Evolutionary conservation across 495 filamentous ascomycete genomes (phyloP), one percentile per base, ranked within the genome.

Genomic region (Pseudomonodictys pantanalensis): DNA sequence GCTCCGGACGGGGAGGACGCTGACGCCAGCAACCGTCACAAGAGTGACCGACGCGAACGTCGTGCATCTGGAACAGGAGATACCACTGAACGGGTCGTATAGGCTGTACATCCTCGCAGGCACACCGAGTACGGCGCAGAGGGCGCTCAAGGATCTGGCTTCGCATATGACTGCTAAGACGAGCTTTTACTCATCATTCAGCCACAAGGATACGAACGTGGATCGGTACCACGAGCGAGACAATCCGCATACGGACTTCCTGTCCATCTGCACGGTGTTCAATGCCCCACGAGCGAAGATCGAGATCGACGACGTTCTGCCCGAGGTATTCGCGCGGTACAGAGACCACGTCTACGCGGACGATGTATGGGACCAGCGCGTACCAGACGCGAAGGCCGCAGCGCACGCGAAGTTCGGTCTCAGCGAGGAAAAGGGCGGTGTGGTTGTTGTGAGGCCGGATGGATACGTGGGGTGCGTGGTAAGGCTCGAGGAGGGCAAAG

Each of bases 351-450:
- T 96, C 43, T 96, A 95, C 67, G 87, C 90, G 4, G 91, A 96
- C 63, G 88, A 95, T 72, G 79, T 89, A 39, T 86, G 85, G 79
- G 88, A 92, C 70, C 74, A 79, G 41, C 76, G 81, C 11, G 84
- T 88, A 1, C 86, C 87, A 0, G 75, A 85, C 43, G 86, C 87
- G 18, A 75, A 75, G 57, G 89, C 84, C 25, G 77, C 88, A 9
- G 90, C 90, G 24, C 91, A 96, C 76, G 84, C 87, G 46, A 95
- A 92, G 80, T 87, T 95, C 78, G 91, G 91, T 0, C 71, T 95
- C 23, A 80, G 88, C 62, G 73, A 85, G 64, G 84, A 86, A 54
- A 80, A 75, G 65, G 91, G 90, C 22, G 89, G 85, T 51, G 79
- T 95, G 6, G 83, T 93, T 12, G 85, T 96, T 35, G 88, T 92